phyloP scores from a whole-genome alignment of 2,329 filamentous ascomycete genomes.

The Westerdykella ornata region DNA sequence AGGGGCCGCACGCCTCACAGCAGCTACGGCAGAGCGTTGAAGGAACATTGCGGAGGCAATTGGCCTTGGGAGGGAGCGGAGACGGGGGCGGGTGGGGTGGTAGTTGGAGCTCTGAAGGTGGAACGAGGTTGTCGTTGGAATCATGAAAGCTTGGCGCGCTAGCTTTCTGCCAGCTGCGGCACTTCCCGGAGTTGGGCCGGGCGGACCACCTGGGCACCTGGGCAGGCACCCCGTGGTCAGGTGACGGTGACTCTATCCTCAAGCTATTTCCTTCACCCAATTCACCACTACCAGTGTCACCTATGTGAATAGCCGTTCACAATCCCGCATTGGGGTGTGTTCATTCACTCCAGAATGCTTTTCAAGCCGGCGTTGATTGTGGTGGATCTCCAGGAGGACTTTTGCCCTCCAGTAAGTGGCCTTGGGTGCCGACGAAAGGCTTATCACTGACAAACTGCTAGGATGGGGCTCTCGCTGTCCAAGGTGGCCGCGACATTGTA shows the following conservation, averaged over 20 bases:
- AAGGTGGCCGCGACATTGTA: constrained; percentile 62
- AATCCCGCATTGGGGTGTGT: too few relatives aligned
- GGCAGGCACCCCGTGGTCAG: too few relatives aligned
- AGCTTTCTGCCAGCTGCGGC: background rate
- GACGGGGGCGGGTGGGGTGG: constrained; percentile 23
- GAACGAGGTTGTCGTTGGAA: constrained; percentile 18
- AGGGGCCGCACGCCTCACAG: constrained; percentile 41
- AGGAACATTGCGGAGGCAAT: constrained; percentile 42
- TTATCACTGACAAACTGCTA: constrained; percentile 36
- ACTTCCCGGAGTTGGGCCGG: background rate
- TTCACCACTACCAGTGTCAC: too few relatives aligned
- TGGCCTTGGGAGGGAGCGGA: constrained; percentile 27
- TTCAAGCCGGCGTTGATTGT: constrained; percentile 58
- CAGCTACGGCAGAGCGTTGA: constrained; percentile 46
- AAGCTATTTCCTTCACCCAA: too few relatives aligned
- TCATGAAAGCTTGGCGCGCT: constrained; percentile 3
- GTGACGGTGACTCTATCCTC: too few relatives aligned
- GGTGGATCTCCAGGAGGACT: constrained; percentile 90
- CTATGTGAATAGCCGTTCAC: too few relatives aligned
- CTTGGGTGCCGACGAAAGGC: background rate
- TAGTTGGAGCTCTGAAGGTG: constrained; percentile 18
- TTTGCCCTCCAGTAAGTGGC: constrained; percentile 72
- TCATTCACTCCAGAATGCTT: constrained; percentile 13
- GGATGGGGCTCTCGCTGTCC: constrained; percentile 81
- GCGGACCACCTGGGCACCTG: too few relatives aligned